A percentile compares a stretch with the other conserved stretches of the same genome.
These are phyloP conservation scores for Neurospora tetraspora DNA, from an alignment of 495 filamentous ascomycete species.

Conservation along the genomic window DNA sequence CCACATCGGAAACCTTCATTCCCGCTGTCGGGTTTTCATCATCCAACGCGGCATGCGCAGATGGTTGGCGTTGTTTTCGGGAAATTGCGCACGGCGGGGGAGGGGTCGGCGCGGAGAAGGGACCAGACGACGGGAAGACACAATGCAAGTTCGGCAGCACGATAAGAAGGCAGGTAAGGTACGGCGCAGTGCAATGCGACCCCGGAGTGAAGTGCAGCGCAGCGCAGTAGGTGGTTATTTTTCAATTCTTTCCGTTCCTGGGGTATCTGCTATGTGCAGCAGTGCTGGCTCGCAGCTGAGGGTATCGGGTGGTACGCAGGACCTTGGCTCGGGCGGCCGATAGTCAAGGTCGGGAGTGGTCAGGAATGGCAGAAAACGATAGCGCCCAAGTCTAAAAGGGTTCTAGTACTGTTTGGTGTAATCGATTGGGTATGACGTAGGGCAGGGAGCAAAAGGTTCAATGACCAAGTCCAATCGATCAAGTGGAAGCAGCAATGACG, in stretches of 20 bases:
- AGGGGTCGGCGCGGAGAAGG: not conserved
- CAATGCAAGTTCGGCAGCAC: not conserved
- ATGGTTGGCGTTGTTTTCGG: not conserved
- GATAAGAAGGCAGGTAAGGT: not conserved
- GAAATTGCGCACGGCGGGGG: conserved; percentile 2
- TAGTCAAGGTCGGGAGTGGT: not conserved
- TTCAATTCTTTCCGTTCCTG: not conserved
- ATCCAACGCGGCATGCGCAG: conserved; percentile 10
- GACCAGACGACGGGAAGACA: not conserved
- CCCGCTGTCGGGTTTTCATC: conserved; percentile 24
- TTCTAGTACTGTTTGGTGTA: not conserved
- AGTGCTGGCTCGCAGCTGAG: not conserved
- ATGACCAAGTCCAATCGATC: too few relatives aligned
- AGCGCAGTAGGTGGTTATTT: not conserved
- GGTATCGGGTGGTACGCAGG: not conserved
- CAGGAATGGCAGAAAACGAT: not conserved
- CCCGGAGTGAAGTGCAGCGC: not conserved
- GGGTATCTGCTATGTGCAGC: not conserved
- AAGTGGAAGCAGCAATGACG: not conserved
- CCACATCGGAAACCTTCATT: conserved; percentile 35
- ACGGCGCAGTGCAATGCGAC: not conserved
- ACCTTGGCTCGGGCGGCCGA: not conserved
- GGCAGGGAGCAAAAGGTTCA: not conserved
- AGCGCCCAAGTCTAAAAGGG: not conserved
- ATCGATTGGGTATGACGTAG: not conserved